These are phyloP conservation scores for Lachnellula hyalina DNA, from an alignment of 2,329 filamentous ascomycete genomes.

Conservation along the genomic window DNA sequence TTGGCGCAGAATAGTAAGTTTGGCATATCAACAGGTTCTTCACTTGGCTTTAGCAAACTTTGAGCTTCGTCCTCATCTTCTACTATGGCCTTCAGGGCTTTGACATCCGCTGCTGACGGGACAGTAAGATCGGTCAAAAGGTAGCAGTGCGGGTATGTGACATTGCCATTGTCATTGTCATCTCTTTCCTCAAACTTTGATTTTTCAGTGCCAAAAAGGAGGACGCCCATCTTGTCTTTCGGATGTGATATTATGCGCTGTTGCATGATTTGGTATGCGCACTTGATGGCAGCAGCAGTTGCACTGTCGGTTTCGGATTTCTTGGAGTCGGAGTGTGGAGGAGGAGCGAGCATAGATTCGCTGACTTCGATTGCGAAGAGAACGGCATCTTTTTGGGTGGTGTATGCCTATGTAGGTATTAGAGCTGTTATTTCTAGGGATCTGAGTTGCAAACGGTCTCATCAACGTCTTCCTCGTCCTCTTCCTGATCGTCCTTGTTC, in stretches of 20 bases:
- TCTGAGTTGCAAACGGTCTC: constrained; percentile 45
- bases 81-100: constrained; percentile 66
- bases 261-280: constrained; percentile 92
- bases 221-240: constrained; percentile 92
- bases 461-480: constrained; percentile 63
- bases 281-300: constrained; percentile 80
- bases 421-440: constrained; percentile 1
- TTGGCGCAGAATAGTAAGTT: constrained; percentile 93
- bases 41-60: constrained; percentile 63
- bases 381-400: constrained; percentile 93
- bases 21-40: constrained; percentile 70
- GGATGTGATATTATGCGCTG: constrained; percentile 97
- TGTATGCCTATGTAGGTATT: constrained; percentile 62
- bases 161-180: constrained; percentile 47
- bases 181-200: constrained; percentile 71
- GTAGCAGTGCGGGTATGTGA: constrained; percentile 86
- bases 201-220: constrained; percentile 85
- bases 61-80: constrained; percentile 71
- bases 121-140: constrained; percentile 83
- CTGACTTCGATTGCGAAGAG: constrained; percentile 93
- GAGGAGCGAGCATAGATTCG: constrained; percentile 72
- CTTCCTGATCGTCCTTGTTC: constrained; percentile 51
- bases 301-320: constrained; percentile 75
- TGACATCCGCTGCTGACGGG: constrained; percentile 82
- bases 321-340: constrained; percentile 60